phyloP scores from a whole-genome alignment of 2,329 filamentous ascomycete genomes.

The Fragosphaeria purpurea region DNA sequence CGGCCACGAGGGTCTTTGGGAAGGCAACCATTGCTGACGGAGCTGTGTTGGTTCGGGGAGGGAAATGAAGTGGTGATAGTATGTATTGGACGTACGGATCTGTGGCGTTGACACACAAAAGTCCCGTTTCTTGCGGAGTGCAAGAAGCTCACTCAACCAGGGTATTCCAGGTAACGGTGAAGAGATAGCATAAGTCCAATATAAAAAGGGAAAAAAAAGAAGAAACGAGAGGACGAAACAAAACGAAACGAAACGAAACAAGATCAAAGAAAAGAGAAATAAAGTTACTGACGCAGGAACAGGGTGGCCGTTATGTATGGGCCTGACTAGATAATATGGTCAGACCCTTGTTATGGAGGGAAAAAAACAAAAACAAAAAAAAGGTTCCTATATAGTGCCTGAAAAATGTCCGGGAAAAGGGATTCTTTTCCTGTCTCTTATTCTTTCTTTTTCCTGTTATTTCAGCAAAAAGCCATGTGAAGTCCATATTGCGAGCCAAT shows the following conservation, averaged over 20 bases:
- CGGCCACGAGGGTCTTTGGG: constrained; percentile 13
- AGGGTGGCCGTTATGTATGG: no score
- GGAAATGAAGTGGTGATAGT: not conserved
- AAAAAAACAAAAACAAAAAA: no score
- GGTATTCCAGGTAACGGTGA: not conserved
- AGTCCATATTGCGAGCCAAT: not conserved
- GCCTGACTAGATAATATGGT: no score
- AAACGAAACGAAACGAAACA: no score
- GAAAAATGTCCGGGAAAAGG: not conserved
- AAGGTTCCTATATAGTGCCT: no score
- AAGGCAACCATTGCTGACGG: constrained; percentile 11
- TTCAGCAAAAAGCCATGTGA: not conserved
- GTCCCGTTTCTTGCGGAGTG: no score
- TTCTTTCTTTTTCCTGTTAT: not conserved
- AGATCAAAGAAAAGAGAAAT: no score
- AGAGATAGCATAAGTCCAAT: not conserved
- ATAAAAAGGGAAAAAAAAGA: not conserved
- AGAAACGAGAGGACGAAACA: not conserved
- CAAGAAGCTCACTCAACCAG: no score
- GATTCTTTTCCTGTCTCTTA: no score
- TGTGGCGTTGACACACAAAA: no score
- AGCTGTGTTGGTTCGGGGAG: not conserved
- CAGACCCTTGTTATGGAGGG: no score
- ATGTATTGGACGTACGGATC: not conserved
- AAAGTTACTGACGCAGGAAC: no score